Evolutionary conservation across 495 filamentous ascomycete species (phyloP), one percentile per base, ranked within the genome.

Genomic region (Xylaria curta): DNA sequence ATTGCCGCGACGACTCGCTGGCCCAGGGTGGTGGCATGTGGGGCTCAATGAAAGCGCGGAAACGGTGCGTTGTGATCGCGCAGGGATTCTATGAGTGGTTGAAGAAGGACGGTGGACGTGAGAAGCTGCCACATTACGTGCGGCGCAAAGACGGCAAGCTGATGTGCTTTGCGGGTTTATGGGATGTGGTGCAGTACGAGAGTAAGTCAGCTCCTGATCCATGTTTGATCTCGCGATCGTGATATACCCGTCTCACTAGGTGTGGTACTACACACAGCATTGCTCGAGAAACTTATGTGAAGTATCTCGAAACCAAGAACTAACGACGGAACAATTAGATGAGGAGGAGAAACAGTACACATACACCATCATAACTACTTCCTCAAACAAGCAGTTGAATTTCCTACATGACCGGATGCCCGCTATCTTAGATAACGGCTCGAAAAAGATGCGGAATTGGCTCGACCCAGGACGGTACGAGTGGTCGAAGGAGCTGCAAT

Each of bases 41-140:
- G 96, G 91, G 87, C 33, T 87, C 85, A 17, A 97, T 98, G 92
- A 98, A 97, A 79, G 86, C 89, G 61, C 88, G 84, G 75, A 97
- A 97, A 79, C 86, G 96, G 31, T 99, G 96, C 77, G 84, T 98
- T 53, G 89, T 99, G 2, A 74, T 95, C 4, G 93, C 91, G 17
- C 90, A 97, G 80, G 96, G 96, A 3, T 99, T 98, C 81, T 99
- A 95, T 79, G 96, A 99, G 80, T 99, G 96, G 96, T 80, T 96
- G 65, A 94, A 96, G 80, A 93, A 93, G 75, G 87, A 89, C 36
- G 89, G 89, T 0, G 86, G 89, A 1, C 95, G 93, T 74, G 90
- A 93, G 72, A 93, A 91, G 80, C 82, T 94, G 0, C 96, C 96
- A 49, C 89, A 98, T 79, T 98, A 87, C 77, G 85, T 93, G 12